These are phyloP conservation scores for Boletus rubescentipes DNA, from an alignment of 768 basidiomycete genomes.

Conservation along the genomic window DNA sequence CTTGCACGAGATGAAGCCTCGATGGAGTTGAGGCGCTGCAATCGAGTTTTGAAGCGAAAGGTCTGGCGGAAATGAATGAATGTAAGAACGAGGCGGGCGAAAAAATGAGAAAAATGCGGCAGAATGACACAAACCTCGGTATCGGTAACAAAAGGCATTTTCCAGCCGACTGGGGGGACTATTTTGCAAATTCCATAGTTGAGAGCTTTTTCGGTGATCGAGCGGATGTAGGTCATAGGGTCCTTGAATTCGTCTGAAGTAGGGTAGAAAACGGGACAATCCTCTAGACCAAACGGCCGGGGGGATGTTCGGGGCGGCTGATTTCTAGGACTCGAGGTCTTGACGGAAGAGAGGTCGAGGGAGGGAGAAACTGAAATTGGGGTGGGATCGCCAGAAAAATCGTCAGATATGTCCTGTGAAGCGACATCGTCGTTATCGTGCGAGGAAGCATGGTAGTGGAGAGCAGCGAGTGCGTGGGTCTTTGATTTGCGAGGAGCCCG, in stretches of 20 bases:
- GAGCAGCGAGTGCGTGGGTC: slow-evolving; percentile 79
- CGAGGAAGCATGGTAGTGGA: slow-evolving; percentile 64
- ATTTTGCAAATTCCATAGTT: slow-evolving; percentile 94
- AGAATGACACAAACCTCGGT: slow-evolving; percentile 67
- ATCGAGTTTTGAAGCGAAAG: slow-evolving; percentile 94
- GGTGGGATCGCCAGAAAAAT: slow-evolving; percentile 47
- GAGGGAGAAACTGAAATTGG: slow-evolving; percentile 62
- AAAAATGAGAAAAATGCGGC: slow-evolving; percentile 27
- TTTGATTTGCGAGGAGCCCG: slow-evolving; percentile 89
- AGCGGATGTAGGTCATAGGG: slow-evolving; percentile 90
- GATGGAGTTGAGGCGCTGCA: slow-evolving; percentile 93
- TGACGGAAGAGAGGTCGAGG: slow-evolving; percentile 71
- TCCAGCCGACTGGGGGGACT: slow-evolving; percentile 89
- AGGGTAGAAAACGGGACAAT: slow-evolving; percentile 90
- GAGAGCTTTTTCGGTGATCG: slow-evolving; percentile 68
- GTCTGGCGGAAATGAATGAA: slow-evolving; percentile 41
- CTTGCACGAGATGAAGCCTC: slow-evolving; percentile 97
- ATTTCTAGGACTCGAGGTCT: slow-evolving; percentile 57
- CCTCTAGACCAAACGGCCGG: slow-evolving; percentile 84
- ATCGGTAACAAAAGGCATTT: slow-evolving; percentile 94
- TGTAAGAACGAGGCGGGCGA: slow-evolving; percentile 18
- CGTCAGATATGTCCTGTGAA: slow-evolving; percentile 42
- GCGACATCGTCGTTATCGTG: slow-evolving; percentile 48
- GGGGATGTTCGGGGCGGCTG: slow-evolving; percentile 37
- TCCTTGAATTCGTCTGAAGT: slow-evolving; percentile 90